These are phyloP conservation scores for Sclerotinia nivalis DNA, from an alignment of 2,329 filamentous ascomycete species.

Conservation along the genomic window DNA sequence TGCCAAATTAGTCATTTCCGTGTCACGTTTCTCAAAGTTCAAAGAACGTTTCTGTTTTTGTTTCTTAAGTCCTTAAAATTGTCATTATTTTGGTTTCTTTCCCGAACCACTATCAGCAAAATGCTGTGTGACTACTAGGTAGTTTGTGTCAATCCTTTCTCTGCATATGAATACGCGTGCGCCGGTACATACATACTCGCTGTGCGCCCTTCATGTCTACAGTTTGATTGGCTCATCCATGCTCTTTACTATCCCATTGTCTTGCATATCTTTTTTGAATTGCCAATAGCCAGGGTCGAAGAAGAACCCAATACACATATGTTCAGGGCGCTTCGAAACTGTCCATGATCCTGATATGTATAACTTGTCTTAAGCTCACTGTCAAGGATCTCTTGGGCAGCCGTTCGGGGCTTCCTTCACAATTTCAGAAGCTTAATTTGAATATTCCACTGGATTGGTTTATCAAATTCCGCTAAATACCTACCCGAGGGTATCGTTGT, in stretches of 20 bases:
- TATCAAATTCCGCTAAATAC: background rate
- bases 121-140: background rate
- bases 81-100: too few species aligned
- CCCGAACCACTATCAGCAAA: background rate
- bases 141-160: background rate
- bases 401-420: background rate
- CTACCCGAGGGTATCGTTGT: background rate
- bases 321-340: background rate
- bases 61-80: background rate
- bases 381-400: background rate
- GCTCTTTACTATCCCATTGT: background rate
- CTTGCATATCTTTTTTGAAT: background rate
- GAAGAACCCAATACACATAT: background rate
- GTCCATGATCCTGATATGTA: background rate
- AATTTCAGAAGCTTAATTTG: background rate
- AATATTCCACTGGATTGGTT: background rate
- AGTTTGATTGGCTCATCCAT: background rate
- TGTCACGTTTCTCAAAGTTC: background rate
- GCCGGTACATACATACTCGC: background rate
- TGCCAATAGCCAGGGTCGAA: background rate
- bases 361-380: background rate
- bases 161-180: background rate
- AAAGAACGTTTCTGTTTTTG: background rate
- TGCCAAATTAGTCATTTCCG: background rate
- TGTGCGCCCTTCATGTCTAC: background rate